phyloP scores from a whole-genome alignment of 2,329 filamentous ascomycete genomes.

The Thermomyces lanuginosus region DNA sequence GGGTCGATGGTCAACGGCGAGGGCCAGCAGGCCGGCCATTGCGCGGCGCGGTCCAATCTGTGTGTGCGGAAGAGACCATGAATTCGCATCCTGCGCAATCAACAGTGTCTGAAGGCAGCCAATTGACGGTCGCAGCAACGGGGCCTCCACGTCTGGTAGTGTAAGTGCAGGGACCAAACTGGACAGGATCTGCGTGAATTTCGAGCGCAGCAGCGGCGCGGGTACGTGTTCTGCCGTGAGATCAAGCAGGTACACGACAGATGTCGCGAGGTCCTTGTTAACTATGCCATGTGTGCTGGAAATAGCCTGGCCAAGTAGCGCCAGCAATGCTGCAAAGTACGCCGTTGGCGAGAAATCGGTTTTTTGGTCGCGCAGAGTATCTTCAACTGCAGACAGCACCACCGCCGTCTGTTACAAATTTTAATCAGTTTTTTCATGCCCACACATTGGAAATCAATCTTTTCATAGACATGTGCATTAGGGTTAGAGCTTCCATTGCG shows the following conservation, averaged over 20 bases:
- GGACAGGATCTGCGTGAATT: conserved; percentile 85
- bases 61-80: conserved; percentile 73
- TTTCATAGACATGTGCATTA: too few species aligned
- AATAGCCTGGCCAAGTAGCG: conserved; percentile 65
- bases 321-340: conserved; percentile 90
- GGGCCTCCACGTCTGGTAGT: conserved; percentile 66
- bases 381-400: conserved; percentile 79
- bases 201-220: conserved; percentile 71
- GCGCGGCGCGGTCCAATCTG: conserved; percentile 76
- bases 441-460: not conserved
- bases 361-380: conserved; percentile 78
- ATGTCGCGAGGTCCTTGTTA: conserved; percentile 68
- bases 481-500: not conserved
- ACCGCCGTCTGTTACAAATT: conserved; percentile 36
- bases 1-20: conserved; percentile 73
- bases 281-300: conserved; percentile 45
- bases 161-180: conserved; percentile 72
- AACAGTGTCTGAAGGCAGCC: conserved; percentile 87
- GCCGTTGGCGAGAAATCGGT: conserved; percentile 69
- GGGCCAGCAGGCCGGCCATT: conserved; percentile 66
- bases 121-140: conserved; percentile 71
- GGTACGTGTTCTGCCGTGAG: conserved; percentile 74
- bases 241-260: conserved; percentile 91
- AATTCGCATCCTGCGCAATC: conserved; percentile 67
- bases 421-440: conserved; percentile 1